phyloP scores from a whole-genome alignment of 495 filamentous ascomycete genomes.

The Daldinia vernicosa region DNA sequence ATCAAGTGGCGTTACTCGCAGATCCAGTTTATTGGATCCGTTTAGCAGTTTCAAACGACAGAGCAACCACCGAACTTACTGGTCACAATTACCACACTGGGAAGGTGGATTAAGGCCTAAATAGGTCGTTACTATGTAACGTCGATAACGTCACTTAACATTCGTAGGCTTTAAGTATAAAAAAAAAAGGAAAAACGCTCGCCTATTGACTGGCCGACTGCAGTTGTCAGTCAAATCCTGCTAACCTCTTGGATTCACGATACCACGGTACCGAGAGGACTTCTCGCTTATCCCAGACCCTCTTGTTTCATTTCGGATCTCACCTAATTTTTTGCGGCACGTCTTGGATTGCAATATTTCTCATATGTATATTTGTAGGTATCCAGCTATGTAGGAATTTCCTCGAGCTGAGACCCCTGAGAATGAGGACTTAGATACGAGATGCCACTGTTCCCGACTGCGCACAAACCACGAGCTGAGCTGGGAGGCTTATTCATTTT shows the following conservation, averaged over 20 bases:
- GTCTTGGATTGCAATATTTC: constrained; percentile 30
- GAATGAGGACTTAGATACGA: constrained; percentile 16
- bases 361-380: constrained; percentile 3
- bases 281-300: constrained; percentile 15
- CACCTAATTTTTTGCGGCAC: constrained; percentile 5
- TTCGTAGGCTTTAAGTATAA: not conserved
- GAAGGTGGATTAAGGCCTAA: constrained; percentile 27
- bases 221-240: constrained; percentile 5
- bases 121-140: not conserved
- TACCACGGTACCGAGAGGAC: not conserved
- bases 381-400: not conserved
- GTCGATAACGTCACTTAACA: not conserved
- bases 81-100: constrained; percentile 21
- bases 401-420: not conserved
- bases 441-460: constrained; percentile 9
- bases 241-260: constrained; percentile 20
- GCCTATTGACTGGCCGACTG: constrained; percentile 6
- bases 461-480: constrained; percentile 7
- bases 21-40: constrained; percentile 16
- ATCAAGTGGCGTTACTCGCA: not conserved
- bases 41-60: constrained; percentile 35
- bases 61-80: constrained; percentile 16
- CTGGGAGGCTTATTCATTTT: not conserved
- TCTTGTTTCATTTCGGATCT: constrained; percentile 31
- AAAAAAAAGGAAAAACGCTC: too few species aligned